A percentile compares a stretch with the other conserved stretches of the same genome.
These are phyloP conservation scores for Paramecium caudatum DNA, from an alignment of 73 alveolate species.

Conservation along the genomic window DNA sequence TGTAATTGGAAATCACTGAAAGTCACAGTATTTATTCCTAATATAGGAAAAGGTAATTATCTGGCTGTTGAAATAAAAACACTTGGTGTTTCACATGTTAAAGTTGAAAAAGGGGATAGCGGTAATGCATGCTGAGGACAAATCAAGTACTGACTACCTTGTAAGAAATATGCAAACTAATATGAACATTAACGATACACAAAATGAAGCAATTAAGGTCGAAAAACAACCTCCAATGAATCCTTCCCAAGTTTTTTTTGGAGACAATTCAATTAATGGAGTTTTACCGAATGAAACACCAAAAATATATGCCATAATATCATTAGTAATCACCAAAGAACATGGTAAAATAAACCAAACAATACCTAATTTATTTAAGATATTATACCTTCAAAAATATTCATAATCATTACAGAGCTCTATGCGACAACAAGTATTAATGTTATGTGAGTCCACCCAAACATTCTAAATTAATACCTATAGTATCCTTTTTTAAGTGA, in stretches of 20 bases:
- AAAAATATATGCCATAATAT: slow-evolving; percentile 93
- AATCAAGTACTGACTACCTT: slow-evolving; percentile 77
- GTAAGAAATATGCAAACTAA: slow-evolving; percentile 77
- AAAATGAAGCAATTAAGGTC: slow-evolving; percentile 66
- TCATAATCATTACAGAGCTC: slow-evolving; percentile 87
- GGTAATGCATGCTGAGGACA: slow-evolving; percentile 86
- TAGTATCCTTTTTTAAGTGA: slow-evolving; percentile 79
- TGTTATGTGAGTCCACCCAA: slow-evolving; percentile 80
- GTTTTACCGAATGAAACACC: slow-evolving; percentile 95
- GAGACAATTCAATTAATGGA: slow-evolving; percentile 93
- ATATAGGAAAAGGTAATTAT: slow-evolving; percentile 65
- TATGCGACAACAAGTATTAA: slow-evolving; percentile 82
- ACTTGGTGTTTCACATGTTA: slow-evolving; percentile 83
- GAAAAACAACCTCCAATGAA: slow-evolving; percentile 88
- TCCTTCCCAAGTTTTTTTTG: slow-evolving; percentile 99
- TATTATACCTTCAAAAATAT: slow-evolving; percentile 91
- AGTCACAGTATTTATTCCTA: background rate
- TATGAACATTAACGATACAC: background rate
- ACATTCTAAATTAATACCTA: slow-evolving; percentile 77
- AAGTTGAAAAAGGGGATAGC: slow-evolving; percentile 81
- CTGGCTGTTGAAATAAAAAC: slow-evolving; percentile 39
- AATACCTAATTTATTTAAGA: background rate
- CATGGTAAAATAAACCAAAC: slow-evolving; percentile 98
- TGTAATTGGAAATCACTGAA: slow-evolving; percentile 80
- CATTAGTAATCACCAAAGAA: slow-evolving; percentile 91